A percentile compares a stretch with the other conserved stretches of the same genome.
These are phyloP conservation scores for Hyphopichia wangnamkhiaoensis DNA, from an alignment of 1,139 yeast species.

Conservation along the genomic window DNA sequence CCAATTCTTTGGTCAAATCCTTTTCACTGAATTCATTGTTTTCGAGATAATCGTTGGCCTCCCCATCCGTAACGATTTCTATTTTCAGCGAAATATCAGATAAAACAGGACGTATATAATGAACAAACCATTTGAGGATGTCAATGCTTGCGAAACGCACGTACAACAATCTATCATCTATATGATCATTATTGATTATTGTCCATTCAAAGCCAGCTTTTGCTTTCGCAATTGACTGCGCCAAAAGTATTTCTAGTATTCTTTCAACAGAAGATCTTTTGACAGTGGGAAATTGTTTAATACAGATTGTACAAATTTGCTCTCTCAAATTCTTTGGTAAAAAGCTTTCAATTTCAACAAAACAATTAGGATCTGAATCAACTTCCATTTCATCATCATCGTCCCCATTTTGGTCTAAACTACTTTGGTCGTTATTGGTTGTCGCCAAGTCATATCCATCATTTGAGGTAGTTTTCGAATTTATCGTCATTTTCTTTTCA, in stretches of 20 bases:
- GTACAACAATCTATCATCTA: conserved; percentile 28
- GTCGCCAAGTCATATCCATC: not conserved
- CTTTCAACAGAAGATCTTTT: conserved; percentile 30
- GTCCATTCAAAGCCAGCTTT: conserved; percentile 26
- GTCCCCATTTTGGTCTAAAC: not conserved
- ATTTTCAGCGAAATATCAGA: conserved; percentile 6
- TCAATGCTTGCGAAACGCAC: conserved; percentile 23
- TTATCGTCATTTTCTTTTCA: not conserved
- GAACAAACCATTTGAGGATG: conserved; percentile 15
- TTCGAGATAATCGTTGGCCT: not conserved
- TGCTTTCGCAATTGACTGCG: not conserved
- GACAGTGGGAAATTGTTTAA: conserved; percentile 36
- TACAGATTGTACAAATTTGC: conserved; percentile 37
- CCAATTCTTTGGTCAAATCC: conserved; percentile 1
- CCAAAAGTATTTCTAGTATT: conserved; percentile 18
- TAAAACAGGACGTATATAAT: not conserved
- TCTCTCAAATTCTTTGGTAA: conserved; percentile 34
- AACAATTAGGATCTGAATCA: conserved; percentile 6
- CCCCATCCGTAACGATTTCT: conserved; percentile 19
- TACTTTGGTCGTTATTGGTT: not conserved
- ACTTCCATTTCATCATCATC: conserved; percentile 6
- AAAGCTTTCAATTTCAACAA: conserved; percentile 27
- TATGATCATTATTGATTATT: conserved; percentile 25
- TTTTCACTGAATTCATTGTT: conserved; percentile 2
- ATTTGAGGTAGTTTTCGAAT: not conserved